These are phyloP conservation scores for Patellifolia procumbens DNA, from an alignment of 179 eudicot genomes.

Conservation along the genomic window DNA sequence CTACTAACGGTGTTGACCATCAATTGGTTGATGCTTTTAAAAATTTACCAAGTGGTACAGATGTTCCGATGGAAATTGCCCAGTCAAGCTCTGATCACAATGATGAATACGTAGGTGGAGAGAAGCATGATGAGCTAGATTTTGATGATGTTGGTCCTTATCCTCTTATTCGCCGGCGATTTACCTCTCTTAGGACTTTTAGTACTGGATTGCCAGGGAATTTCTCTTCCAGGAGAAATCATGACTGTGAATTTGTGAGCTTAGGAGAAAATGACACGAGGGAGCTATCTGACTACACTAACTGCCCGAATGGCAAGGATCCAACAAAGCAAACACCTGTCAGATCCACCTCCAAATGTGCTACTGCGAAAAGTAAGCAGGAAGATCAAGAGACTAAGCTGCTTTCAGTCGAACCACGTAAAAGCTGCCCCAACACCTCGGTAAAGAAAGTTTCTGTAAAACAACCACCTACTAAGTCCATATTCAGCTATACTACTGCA, in stretches of 20 bases:
- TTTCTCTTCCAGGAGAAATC: slow-evolving; percentile 26
- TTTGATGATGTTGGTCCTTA: slow-evolving; percentile 35
- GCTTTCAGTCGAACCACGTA: no score
- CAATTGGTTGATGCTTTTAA: slow-evolving; percentile 25
- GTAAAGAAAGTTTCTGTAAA: no score
- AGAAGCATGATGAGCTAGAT: slow-evolving; percentile 24
- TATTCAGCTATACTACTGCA: slow-evolving; percentile 18
- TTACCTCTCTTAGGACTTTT: slow-evolving; percentile 54
- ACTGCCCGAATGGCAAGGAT: slow-evolving; percentile 20
- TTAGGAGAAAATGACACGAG: slow-evolving; percentile 21
- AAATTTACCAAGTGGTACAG: slow-evolving; percentile 21
- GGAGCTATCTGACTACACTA: slow-evolving; percentile 21
- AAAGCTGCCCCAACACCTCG: no score
- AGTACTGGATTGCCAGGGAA: slow-evolving; percentile 38
- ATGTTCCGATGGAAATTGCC: slow-evolving; percentile 24
- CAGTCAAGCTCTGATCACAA: slow-evolving; percentile 23
- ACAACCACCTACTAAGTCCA: slow-evolving; percentile 17
- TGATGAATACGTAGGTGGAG: slow-evolving; percentile 27
- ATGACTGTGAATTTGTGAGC: slow-evolving; percentile 22
- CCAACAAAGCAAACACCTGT: slow-evolving; percentile 5
- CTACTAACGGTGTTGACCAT: slow-evolving; percentile 22
- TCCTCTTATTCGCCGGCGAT: slow-evolving; percentile 36
- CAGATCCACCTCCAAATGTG: slow-evolving; percentile 17
- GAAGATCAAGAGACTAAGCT: no score
- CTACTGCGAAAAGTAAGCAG: slow-evolving; percentile 23